Base-by-base conservation (phyloP, 2,329 filamentous ascomycete species). In the Escovopsis sp. region DNA sequence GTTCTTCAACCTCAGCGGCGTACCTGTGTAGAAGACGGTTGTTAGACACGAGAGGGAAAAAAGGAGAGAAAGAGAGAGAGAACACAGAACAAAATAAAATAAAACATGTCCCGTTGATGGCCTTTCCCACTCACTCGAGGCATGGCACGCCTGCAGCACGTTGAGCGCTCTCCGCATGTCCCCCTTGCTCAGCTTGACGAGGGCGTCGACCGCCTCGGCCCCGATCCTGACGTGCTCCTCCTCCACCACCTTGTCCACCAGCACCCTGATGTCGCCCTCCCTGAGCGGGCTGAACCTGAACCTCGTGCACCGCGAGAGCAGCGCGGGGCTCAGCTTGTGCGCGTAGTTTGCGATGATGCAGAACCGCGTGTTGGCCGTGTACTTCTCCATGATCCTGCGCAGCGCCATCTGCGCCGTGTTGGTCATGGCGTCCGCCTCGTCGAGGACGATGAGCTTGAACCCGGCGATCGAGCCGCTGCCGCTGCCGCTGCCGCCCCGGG, bases 371-470 rank as follows among this genome's bases (percentile, higher is more conserved):
- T 98, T 98, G 46, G 85, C 85, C 1, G 91, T 98, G 67, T 98
- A 98, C 66, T 94, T 94, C 59, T 98, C 91, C 91, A 98, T 98
- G 57, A 98, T 96, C 39, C 91, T 73, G 48, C 91, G 77, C 43
- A 98, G 69, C 0, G 91, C 91, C 89, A 98, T 98, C 64, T 98
- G 91, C 6, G 91, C 91, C 1, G 89, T 93, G 42, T 85, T 83
- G n/a, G 91, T 98, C 91, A 98, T 98, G 42, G 91, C 91, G 60
- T 98, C 91, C n/a, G 91, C 91, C 68, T 98, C 91, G 61, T 98
- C 91, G 4, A 98, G 76, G 43, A 98, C 85, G 58, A 98, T 96
- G 52, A 98, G 77, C 68, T 98, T 98, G 70, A 83, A 98, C 4
- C 75, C 75, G 0, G 84, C 85, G 26, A 89, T 63, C 11, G 72